A percentile compares a stretch with the other conserved stretches of the same genome.
Evolutionary conservation across 352 stramenopile species (phyloP).

Genomic region (Phytophthora pseudosyringae): DNA sequence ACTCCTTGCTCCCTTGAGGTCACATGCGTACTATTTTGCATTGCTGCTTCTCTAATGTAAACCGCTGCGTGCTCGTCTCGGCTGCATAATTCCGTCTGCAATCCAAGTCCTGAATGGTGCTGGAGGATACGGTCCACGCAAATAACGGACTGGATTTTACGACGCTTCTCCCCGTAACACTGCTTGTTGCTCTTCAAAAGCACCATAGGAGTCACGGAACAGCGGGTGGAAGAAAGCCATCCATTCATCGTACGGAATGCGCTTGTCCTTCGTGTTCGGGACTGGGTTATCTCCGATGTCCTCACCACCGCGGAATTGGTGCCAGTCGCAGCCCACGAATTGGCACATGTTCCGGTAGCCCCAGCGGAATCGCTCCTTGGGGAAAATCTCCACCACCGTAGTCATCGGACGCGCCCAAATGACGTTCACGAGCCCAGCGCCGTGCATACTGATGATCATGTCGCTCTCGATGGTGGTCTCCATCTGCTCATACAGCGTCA

Average conservation of each 20-base stretch:
- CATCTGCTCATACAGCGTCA: constrained; percentile 73
- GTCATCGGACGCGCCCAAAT: constrained; percentile 64
- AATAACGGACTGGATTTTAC: constrained; percentile 32
- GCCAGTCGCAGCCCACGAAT: constrained; percentile 71
- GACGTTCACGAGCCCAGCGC: constrained; percentile 82
- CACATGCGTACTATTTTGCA: constrained; percentile 14
- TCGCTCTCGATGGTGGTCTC: constrained; percentile 64
- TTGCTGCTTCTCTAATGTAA: constrained; percentile 33
- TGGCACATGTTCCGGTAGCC: constrained; percentile 84
- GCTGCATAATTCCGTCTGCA: constrained; percentile 1
- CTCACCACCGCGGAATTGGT: constrained; percentile 57
- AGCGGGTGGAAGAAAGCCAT: constrained; percentile 57
- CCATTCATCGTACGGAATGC: constrained; percentile 62
- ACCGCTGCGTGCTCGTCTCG: constrained; percentile 2
- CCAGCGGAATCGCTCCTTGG: constrained; percentile 54
- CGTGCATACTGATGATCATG: constrained; percentile 86
- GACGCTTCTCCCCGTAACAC: constrained; percentile 23
- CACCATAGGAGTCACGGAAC: constrained; percentile 35
- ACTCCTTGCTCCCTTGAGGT: constrained; percentile 14
- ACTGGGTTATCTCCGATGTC: constrained; percentile 35
- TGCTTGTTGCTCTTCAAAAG: constrained; percentile 31
- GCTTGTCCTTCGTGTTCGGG: constrained; percentile 60
- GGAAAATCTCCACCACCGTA: constrained; percentile 80
- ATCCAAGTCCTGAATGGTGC: not conserved
- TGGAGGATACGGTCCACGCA: constrained; percentile 12